A percentile compares a stretch with the other conserved stretches of the same genome.
These are phyloP conservation scores for Amauroascus niger DNA, from an alignment of 2,329 filamentous ascomycete genomes.

Conservation along the genomic window DNA sequence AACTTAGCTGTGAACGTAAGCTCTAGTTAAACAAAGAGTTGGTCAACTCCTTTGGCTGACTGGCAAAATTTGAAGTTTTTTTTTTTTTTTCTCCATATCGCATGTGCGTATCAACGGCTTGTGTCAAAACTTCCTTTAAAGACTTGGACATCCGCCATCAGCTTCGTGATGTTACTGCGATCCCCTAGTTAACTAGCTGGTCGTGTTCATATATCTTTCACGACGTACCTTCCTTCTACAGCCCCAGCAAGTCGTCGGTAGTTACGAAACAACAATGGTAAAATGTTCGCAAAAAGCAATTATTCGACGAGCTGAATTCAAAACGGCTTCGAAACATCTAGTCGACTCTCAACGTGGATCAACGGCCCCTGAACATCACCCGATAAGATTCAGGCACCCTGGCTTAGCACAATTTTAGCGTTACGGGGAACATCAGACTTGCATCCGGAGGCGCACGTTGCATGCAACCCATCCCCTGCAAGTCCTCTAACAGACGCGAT, in stretches of 20 bases:
- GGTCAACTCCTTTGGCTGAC: too few species aligned
- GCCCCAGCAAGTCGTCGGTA: background rate
- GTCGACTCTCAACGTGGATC: background rate
- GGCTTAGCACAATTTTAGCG: constrained; percentile 1
- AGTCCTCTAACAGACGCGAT: constrained; percentile 9
- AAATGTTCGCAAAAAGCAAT: background rate
- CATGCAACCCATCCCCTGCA: constrained; percentile 7
- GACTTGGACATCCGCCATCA: too few species aligned
- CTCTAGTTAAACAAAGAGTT: too few species aligned
- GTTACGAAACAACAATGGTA: background rate
- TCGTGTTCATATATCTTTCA: too few species aligned
- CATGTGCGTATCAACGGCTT: too few species aligned
- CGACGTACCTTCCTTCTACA: background rate
- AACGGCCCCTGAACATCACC: constrained; percentile 2
- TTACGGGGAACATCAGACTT: background rate
- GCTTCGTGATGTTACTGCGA: too few species aligned
- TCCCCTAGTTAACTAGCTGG: too few species aligned
- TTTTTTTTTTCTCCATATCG: too few species aligned
- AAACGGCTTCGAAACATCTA: constrained; percentile 8
- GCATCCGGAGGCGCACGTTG: constrained; percentile 11
- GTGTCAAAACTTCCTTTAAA: too few species aligned
- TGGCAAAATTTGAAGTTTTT: background rate
- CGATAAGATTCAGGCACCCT: background rate
- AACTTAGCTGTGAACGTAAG: background rate
- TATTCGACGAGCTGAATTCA: background rate